Percentiles rank a stretch among this genome's conserved stretches.
phyloP scores from a whole-genome alignment of 2,329 filamentous ascomycete genomes.

The Microsporum audouinii region DNA sequence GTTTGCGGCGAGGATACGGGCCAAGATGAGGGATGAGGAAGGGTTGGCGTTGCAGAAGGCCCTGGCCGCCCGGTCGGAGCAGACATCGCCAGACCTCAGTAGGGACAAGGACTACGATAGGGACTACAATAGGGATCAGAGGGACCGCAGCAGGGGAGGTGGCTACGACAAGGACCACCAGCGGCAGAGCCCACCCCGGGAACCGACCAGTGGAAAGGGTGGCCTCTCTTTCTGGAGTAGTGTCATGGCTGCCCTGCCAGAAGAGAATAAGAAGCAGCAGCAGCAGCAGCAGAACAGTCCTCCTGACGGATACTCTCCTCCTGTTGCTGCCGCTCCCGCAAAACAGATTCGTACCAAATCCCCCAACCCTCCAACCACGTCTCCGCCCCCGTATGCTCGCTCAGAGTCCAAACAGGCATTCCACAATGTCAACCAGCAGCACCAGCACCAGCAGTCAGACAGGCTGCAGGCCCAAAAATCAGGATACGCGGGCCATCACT shows the following conservation, averaged over 20 bases:
- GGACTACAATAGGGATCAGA: neutral
- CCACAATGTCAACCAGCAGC: neutral
- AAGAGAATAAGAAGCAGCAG: slow-evolving; percentile 3
- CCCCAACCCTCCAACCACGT: neutral
- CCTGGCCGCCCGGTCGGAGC: neutral
- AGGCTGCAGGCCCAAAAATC: neutral
- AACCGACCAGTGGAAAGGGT: neutral
- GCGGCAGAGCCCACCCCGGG: neutral
- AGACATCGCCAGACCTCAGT: neutral
- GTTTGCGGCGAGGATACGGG: slow-evolving; percentile 38
- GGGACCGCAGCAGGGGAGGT: neutral
- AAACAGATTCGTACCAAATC: neutral
- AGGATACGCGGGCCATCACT: neutral
- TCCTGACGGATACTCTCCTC: slow-evolving; percentile 1
- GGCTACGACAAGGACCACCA: neutral
- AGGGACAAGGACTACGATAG: neutral
- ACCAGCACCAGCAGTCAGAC: neutral
- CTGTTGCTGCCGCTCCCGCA: neutral
- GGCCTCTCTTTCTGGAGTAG: slow-evolving; percentile 12
- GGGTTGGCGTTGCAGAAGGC: slow-evolving; percentile 36
- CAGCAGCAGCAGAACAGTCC: neutral
- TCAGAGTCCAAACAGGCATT: neutral
- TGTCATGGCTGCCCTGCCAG: slow-evolving; percentile 12
- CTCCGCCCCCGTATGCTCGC: neutral
- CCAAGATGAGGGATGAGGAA: slow-evolving; percentile 44